Conservation (phyloP, 2,329 filamentous ascomycete species). For the Verticillium nubilum region DNA sequence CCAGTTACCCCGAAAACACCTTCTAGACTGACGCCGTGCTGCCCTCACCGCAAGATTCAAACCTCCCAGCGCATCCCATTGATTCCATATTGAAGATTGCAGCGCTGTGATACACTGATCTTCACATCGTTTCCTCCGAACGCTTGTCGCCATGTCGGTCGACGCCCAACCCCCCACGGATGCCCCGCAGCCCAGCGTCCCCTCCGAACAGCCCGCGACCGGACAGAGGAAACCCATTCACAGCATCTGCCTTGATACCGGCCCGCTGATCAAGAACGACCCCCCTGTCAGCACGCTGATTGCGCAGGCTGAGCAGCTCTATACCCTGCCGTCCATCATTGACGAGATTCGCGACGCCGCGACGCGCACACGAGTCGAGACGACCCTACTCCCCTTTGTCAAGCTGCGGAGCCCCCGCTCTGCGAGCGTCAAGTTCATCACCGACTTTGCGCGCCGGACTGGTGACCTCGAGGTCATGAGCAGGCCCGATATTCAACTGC, state of each 20-base stretch:
- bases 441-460: conserved; percentile 81
- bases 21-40: background rate
- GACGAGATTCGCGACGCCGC: conserved; percentile 82
- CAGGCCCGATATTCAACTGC: conserved; percentile 79
- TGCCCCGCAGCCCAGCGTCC: background rate
- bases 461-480: conserved; percentile 87
- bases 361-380: conserved; percentile 76
- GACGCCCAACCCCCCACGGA: background rate
- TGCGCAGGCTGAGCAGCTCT: conserved; percentile 67
- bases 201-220: background rate
- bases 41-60: background rate
- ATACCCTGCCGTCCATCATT: conserved; percentile 81
- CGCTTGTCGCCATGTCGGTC: background rate
- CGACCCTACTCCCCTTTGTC: conserved; percentile 78
- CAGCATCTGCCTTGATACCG: conserved; percentile 83
- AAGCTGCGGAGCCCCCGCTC: conserved; percentile 69
- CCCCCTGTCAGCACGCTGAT: conserved; percentile 79
- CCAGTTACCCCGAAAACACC: background rate
- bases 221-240: conserved; percentile 60
- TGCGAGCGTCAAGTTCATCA: conserved; percentile 72
- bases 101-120: background rate
- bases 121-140: background rate
- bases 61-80: no score
- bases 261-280: conserved; percentile 90
- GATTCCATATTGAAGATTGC: background rate